Evolutionary conservation across 169 alveolate species (phyloP), one percentile per base, ranked within the genome.

Genomic region (Amoebophrya sp.): DNA sequence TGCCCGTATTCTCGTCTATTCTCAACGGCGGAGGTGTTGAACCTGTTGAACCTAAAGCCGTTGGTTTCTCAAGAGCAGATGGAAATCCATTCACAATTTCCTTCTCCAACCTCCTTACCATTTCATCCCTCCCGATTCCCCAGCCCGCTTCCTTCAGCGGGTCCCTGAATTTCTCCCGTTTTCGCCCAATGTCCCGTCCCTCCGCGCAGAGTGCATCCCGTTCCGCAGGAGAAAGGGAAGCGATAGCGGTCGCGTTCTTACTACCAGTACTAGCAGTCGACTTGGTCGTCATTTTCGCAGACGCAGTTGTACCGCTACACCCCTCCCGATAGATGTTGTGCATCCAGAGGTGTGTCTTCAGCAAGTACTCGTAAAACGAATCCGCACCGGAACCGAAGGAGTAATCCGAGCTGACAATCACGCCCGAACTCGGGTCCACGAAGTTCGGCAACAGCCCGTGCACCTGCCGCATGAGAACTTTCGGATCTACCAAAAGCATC

Each of bases 311-410:
- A 47, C 39, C 93, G 83, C 33, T 55, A 89, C 93, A 66, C 7
- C 32, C 1, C 35, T 66, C 83, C 10, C 83, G 83, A 66, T 7
- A 66, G 35, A 66, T 25, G 83, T 66, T 66, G 83, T 66, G 83
- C 83, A 66, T 66, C 83, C 83, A 66, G 35, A 66, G 83, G 35
- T 66, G 83, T 0, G 83, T 12, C 91, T 93, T 93, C 53, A 93
- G n/a, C 54, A 93, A 39, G 66, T 93, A 93, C 93, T 93, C 94
- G 77, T 91, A 93, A 33, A 47, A 93, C 32, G 94, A 92, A 77
- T 91, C 92, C 23, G 89, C 90, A n/a, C 53, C 77, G 77, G 54
- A 35, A 0, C 92, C 92, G 40, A 91, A 38, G 40, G 91, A 89
- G 83, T 66, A 66, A 25, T 66, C 83, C 35, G 1, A 25, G 35